Evolutionary conservation across 257 asterid genomes (phyloP).

Genomic region (Petrea volubilis): DNA sequence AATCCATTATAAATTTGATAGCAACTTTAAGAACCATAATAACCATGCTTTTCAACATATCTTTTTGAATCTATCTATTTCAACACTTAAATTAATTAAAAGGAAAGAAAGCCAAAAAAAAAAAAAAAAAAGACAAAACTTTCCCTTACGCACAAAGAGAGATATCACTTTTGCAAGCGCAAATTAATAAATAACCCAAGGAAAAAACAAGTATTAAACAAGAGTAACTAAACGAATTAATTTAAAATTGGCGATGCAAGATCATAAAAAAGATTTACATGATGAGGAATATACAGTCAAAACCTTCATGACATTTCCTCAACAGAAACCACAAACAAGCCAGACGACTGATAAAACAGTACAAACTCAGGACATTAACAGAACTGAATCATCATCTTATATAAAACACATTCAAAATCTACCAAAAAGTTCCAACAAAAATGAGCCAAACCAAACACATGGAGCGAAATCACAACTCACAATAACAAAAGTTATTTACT

Average conservation of each 20-base stretch:
- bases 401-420: conserved; percentile 18
- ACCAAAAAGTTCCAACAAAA: not conserved
- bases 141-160: not conserved
- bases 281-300: not conserved
- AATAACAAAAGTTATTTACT: not conserved
- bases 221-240: not conserved
- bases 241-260: not conserved
- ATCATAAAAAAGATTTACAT: not conserved
- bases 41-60: not conserved
- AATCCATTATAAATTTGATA: not conserved
- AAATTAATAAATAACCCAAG: not conserved
- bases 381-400: not conserved
- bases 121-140: not conserved
- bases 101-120: no score
- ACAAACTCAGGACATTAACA: not conserved
- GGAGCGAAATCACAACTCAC: not conserved
- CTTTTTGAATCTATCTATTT: not conserved
- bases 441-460: conserved; percentile 1
- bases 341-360: conserved; percentile 13
- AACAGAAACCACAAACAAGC: not conserved
- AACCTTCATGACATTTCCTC: not conserved
- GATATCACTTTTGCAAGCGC: no score
- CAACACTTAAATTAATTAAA: not conserved
- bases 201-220: not conserved
- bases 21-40: not conserved